phyloP scores from a whole-genome alignment of 2,329 filamentous ascomycete genomes.

The Laburnicola sp. region DNA sequence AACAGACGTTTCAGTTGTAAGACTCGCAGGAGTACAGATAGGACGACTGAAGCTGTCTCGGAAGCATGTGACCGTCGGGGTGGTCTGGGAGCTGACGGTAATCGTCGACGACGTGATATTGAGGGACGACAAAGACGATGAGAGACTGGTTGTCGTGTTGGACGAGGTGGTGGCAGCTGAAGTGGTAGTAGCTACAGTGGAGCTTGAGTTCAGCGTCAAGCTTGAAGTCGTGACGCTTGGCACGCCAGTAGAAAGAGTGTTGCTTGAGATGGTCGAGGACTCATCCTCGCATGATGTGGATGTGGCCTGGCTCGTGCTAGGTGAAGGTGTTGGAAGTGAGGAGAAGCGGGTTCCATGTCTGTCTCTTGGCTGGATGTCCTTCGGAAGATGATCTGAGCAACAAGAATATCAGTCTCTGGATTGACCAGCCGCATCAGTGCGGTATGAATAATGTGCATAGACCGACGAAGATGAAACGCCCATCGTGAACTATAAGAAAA shows the following conservation, averaged over 20 bases:
- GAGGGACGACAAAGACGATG: neutral
- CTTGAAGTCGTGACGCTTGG: neutral
- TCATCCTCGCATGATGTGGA: neutral
- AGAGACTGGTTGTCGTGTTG: neutral
- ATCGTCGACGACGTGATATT: neutral
- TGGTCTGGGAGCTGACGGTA: neutral
- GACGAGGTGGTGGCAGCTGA: neutral
- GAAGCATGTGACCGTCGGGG: neutral
- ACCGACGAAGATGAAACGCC: neutral
- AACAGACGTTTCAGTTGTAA: neutral
- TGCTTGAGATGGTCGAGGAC: neutral
- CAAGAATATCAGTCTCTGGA: neutral
- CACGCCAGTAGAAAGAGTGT: neutral
- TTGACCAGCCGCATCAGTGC: neutral
- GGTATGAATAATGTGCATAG: no score
- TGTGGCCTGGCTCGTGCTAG: neutral
- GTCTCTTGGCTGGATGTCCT: slow-evolving; percentile 5
- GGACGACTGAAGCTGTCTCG: slow-evolving; percentile 1
- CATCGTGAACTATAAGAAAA: neutral
- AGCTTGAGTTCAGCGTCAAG: neutral
- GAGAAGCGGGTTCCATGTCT: neutral
- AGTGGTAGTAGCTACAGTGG: neutral
- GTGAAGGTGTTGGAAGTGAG: neutral
- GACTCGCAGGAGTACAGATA: neutral
- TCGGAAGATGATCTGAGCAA: slow-evolving; percentile 5